Percentiles rank a stretch among this genome's conserved stretches.
phyloP scores from a whole-genome alignment of 1,139 yeast genomes.

The Scheffersomyces illinoinensis region DNA sequence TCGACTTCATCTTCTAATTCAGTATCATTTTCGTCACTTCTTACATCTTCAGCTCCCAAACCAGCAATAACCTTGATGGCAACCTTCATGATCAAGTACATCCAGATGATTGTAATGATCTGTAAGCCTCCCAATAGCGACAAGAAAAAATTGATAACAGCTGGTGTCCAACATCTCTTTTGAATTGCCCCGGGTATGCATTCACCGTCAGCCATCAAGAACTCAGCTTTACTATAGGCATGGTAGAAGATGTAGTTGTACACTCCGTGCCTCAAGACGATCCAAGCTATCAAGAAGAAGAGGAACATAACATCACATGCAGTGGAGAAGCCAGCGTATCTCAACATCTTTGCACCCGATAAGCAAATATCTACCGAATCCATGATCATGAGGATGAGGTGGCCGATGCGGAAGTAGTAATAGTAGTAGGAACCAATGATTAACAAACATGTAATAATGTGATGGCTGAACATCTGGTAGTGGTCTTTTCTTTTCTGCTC shows the following conservation, averaged over 20 bases:
- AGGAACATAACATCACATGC: constrained; percentile 73
- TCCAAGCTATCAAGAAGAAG: constrained; percentile 69
- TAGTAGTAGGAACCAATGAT: constrained; percentile 72
- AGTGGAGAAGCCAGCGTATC: constrained; percentile 61
- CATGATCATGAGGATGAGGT: constrained; percentile 76
- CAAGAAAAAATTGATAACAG: constrained; percentile 51
- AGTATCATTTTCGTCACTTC: constrained; percentile 68
- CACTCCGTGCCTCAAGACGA: constrained; percentile 68
- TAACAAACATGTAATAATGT: constrained; percentile 72
- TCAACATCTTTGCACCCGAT: constrained; percentile 73
- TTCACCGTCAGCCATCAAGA: constrained; percentile 38
- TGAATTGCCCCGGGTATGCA: constrained; percentile 34
- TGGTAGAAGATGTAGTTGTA: constrained; percentile 69
- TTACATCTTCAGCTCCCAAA: constrained; percentile 75
- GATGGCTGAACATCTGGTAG: constrained; percentile 85
- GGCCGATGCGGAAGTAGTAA: constrained; percentile 77
- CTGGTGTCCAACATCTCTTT: constrained; percentile 60
- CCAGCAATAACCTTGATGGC: constrained; percentile 72
- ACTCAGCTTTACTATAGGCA: constrained; percentile 37
- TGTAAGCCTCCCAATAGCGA: constrained; percentile 67
- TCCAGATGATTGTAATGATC: constrained; percentile 68
- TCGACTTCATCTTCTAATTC: constrained; percentile 25
- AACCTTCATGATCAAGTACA: constrained; percentile 69
- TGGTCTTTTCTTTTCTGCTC: constrained; percentile 84
- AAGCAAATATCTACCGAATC: constrained; percentile 78